phyloP scores from a whole-genome alignment of 1,139 yeast genomes.

The Debaryomyces sp. region DNA sequence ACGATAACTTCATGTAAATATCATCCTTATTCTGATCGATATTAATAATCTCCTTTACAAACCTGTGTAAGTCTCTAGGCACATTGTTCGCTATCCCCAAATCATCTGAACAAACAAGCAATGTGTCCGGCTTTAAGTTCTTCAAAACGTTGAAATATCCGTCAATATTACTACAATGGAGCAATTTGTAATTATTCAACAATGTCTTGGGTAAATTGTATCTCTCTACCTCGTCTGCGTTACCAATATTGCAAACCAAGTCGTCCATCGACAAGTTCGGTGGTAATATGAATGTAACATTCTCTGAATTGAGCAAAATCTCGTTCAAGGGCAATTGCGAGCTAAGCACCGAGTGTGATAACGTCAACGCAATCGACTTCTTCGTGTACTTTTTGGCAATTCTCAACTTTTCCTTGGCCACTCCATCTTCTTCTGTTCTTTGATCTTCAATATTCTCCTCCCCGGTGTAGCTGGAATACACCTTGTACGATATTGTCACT shows the following conservation, averaged over 20 bases:
- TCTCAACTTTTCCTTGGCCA: conserved; percentile 11
- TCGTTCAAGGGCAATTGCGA: conserved; percentile 44
- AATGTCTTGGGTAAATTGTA: conserved; percentile 25
- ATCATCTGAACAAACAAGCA: conserved; percentile 47
- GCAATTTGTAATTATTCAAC: conserved; percentile 40
- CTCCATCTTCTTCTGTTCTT: conserved; percentile 3
- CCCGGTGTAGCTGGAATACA: conserved; percentile 27
- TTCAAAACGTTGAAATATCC: conserved; percentile 47
- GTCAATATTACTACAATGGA: conserved; percentile 44
- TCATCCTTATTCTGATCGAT: conserved; percentile 37
- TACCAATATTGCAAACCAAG: conserved; percentile 25
- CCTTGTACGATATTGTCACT: conserved; percentile 37
- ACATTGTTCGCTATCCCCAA: conserved; percentile 37
- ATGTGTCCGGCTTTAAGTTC: conserved; percentile 46
- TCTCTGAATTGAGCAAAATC: conserved; percentile 39
- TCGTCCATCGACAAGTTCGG: conserved; percentile 49
- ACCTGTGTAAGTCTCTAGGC: conserved; percentile 43
- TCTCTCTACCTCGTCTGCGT: conserved; percentile 10
- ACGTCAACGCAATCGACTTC: conserved; percentile 46
- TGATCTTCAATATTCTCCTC: conserved; percentile 8
- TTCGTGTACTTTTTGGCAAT: conserved; percentile 28
- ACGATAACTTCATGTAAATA: conserved; percentile 28
- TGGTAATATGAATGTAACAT: conserved; percentile 50
- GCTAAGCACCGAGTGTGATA: conserved; percentile 45
- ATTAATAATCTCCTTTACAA: conserved; percentile 41